phyloP scores from a whole-genome alignment of 1,284 basidiomycete species.

The Heterobasidion irregulare region DNA sequence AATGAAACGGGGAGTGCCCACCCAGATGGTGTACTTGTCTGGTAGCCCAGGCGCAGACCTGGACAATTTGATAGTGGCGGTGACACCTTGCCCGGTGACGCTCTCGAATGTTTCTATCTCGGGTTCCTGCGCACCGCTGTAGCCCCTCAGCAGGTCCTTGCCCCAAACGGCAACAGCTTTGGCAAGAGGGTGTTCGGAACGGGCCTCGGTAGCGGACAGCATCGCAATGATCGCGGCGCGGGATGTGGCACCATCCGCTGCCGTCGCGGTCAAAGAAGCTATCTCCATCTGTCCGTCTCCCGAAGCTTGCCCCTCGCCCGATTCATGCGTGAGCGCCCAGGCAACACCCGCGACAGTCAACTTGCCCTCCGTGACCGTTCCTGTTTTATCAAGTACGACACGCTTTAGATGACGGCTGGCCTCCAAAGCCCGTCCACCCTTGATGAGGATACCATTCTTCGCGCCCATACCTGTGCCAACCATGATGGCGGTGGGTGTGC shows the following conservation, averaged over 20 bases:
- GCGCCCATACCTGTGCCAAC: constrained; percentile 98
- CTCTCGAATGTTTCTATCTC: constrained; percentile 73
- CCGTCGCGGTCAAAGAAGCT: constrained; percentile 37
- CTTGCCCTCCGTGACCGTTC: constrained; percentile 90
- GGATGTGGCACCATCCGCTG: constrained; percentile 51
- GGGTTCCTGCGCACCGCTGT: constrained; percentile 27
- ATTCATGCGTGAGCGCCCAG: constrained; percentile 57
- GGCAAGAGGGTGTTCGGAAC: constrained; percentile 94
- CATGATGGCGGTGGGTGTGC: constrained; percentile 99
- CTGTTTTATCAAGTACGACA: constrained; percentile 95
- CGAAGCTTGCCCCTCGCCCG: constrained; percentile 32
- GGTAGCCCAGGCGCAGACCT: constrained; percentile 26
- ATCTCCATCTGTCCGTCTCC: constrained; percentile 17
- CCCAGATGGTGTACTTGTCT: constrained; percentile 46
- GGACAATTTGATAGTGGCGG: constrained; percentile 40
- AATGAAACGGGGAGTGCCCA: constrained; percentile 74
- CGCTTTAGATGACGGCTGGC: constrained; percentile 78
- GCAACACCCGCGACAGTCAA: constrained; percentile 63
- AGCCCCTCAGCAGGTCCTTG: constrained; percentile 50
- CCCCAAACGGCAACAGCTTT: constrained; percentile 84
- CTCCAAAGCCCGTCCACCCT: constrained; percentile 92
- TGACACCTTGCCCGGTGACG: constrained; percentile 85
- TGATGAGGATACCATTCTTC: constrained; percentile 96
- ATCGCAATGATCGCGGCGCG: constrained; percentile 70
- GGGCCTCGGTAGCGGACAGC: constrained; percentile 80